Evolutionary conservation across 306 rosid species (phyloP).

Genomic region (Malus orientalis): DNA sequence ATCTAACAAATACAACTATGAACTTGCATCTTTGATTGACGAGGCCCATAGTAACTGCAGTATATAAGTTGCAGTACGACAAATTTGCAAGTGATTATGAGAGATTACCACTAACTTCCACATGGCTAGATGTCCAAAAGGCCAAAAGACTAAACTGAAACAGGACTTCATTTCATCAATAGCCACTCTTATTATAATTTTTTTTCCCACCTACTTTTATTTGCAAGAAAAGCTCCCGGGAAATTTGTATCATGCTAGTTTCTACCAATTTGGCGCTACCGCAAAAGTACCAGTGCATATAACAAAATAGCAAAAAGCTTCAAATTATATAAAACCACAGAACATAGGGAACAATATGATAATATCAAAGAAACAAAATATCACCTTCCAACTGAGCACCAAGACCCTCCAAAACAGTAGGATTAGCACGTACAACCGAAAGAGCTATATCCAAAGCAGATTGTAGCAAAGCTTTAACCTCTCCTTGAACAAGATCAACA

Average conservation of each 20-base stretch:
- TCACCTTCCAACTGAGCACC: slow-evolving; percentile 91
- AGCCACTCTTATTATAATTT: neutral
- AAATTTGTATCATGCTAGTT: neutral
- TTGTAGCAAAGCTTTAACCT: slow-evolving; percentile 79
- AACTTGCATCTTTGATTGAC: neutral
- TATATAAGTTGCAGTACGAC: neutral
- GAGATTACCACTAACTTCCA: neutral
- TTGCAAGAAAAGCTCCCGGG: neutral
- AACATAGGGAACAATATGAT: neutral
- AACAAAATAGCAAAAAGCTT: neutral
- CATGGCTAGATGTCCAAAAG: neutral
- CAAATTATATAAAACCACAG: neutral
- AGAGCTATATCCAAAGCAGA: slow-evolving; percentile 89
- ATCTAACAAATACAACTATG: neutral
- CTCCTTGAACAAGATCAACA: slow-evolving; percentile 88
- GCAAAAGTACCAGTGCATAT: neutral
- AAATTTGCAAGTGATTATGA: neutral
- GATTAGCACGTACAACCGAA: slow-evolving; percentile 79
- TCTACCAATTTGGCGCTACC: neutral
- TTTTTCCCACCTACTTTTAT: neutral
- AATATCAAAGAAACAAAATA: neutral
- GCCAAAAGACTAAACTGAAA: neutral
- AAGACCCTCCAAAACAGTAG: slow-evolving; percentile 86
- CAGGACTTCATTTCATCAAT: neutral
- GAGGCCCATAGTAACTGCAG: neutral